Evolutionary conservation across 2,329 filamentous ascomycete genomes (phyloP), one percentile per base, ranked within the genome.

Genomic region (Phialemoniopsis sp.): DNA sequence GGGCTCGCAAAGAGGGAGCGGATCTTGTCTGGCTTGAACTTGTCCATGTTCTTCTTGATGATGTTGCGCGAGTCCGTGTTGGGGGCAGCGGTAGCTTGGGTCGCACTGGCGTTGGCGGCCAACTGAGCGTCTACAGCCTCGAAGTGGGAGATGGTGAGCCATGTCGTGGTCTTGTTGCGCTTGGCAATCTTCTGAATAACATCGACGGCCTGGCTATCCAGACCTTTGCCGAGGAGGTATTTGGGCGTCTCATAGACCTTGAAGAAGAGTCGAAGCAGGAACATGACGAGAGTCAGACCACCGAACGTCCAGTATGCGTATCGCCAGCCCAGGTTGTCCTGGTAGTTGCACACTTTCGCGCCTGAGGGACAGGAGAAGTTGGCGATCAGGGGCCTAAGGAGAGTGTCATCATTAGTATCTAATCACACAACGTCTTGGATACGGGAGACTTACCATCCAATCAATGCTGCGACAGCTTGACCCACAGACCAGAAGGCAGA

Each of bases 311-410:
- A 66, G 47, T 78, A 56, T 32, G 75, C 73, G 49, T 79, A 80
- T 31, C 77, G 57, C 77, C 77, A 81, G 3, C 77, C 78, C 65
- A 76, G 73, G 45, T 81, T 80, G 37, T 68, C 21, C 10, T 26
- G 21, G 10, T 26, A 26, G 46, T 26, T 26, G 21, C 21, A 26
- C 21, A 26, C 21, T 10, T 26, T 26, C 21, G 21, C 6, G 21
- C 21, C 21, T 6, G 21, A 26, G 6, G 21, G 21, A 26, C 21
- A 26, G 21, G 21, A 26, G 10, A 26, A 26, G 10, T 26, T 26
- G 6, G 21, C 21, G 21, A 26, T 26, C 10, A 26, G 21, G 21
- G 21, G 21, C 21, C 21, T 26, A 10, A 26, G 10, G 21, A 10
- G 21, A 26, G 6, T 6, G 21, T 6, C 21, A 10, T 6, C 6